A percentile compares a stretch with the other conserved stretches of the same genome.
Conservation (phyloP, 306 rosid genomes). For the Inga oerstediana region DNA sequence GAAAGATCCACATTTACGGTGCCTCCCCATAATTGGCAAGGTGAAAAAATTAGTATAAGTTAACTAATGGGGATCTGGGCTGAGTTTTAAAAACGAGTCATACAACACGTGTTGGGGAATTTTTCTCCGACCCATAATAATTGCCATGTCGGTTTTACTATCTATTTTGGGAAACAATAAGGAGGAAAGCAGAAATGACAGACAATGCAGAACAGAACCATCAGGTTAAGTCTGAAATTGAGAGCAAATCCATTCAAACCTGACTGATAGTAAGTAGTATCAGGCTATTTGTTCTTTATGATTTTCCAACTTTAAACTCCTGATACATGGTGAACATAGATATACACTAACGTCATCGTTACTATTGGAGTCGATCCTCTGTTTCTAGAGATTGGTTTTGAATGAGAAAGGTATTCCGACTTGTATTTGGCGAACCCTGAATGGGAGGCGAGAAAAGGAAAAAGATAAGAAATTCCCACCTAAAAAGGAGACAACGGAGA, state of each 20-base stretch:
- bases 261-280: conserved; percentile 59
- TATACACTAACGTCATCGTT: not conserved
- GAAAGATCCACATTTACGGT: not conserved
- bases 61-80: not conserved
- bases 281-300: conserved; percentile 44
- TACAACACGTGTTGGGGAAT: conserved; percentile 40
- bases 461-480: not conserved
- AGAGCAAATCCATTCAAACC: conserved; percentile 35
- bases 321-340: conserved; percentile 35
- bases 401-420: not conserved
- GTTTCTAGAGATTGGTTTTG: not conserved
- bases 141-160: conserved; percentile 50
- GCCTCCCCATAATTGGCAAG: conserved; percentile 45
- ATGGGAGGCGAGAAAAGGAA: not conserved
- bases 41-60: conserved; percentile 66
- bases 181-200: conserved; percentile 52
- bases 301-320: conserved; percentile 74
- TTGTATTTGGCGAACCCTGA: not conserved
- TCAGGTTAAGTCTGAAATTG: conserved; percentile 69
- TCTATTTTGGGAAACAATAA: conserved; percentile 78
- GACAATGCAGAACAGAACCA: conserved; percentile 57
- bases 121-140: not conserved
- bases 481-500: not conserved
- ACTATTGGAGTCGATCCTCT: not conserved
- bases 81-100: not conserved